These are phyloP conservation scores for Fusarium albosuccineum DNA, from an alignment of 2,329 filamentous ascomycete genomes.

Conservation along the genomic window DNA sequence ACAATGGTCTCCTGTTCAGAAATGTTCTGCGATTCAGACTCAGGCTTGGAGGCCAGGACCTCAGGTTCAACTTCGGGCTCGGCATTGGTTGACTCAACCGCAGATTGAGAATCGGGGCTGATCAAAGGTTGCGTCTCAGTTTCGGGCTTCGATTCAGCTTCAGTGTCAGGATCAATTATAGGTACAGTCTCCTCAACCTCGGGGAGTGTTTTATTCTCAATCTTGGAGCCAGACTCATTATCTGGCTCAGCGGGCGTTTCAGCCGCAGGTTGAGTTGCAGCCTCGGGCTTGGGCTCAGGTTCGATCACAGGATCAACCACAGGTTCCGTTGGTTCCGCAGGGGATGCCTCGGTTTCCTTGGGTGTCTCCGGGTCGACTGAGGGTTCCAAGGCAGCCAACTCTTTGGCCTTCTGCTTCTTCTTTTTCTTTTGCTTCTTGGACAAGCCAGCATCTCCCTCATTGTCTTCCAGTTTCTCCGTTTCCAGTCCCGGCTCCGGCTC, in stretches of 20 bases:
- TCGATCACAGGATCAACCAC: conserved; percentile 37
- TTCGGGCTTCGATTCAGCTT: conserved; percentile 47
- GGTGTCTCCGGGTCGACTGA: conserved; percentile 32
- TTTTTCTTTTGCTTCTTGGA: conserved; percentile 47
- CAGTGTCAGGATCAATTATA: conserved; percentile 46
- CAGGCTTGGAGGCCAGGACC: conserved; percentile 20
- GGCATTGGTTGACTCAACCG: conserved; percentile 29
- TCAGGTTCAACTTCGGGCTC: conserved; percentile 33
- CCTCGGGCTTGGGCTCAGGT: conserved; percentile 27
- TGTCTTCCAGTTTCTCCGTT: conserved; percentile 36
- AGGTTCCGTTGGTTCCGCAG: conserved; percentile 31
- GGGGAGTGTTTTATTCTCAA: conserved; percentile 39
- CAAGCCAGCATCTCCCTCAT: conserved; percentile 43
- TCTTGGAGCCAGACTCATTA: conserved; percentile 31
- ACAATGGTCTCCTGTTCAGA: conserved; percentile 36
- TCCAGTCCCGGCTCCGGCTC: conserved; percentile 36
- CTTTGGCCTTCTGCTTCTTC: conserved; percentile 41
- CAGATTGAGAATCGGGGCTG: conserved; percentile 27
- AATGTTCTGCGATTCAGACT: conserved; percentile 32
- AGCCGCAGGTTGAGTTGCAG: conserved; percentile 23
- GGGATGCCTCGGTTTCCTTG: conserved; percentile 31
- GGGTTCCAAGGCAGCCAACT: conserved; percentile 35
- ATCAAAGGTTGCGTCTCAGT: conserved; percentile 41
- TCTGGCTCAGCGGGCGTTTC: conserved; percentile 26
- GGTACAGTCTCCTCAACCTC: conserved; percentile 43